A percentile compares a stretch with the other conserved stretches of the same genome.
Evolutionary conservation across 306 rosid species (phyloP).

Genomic region (Rosa rugosa): DNA sequence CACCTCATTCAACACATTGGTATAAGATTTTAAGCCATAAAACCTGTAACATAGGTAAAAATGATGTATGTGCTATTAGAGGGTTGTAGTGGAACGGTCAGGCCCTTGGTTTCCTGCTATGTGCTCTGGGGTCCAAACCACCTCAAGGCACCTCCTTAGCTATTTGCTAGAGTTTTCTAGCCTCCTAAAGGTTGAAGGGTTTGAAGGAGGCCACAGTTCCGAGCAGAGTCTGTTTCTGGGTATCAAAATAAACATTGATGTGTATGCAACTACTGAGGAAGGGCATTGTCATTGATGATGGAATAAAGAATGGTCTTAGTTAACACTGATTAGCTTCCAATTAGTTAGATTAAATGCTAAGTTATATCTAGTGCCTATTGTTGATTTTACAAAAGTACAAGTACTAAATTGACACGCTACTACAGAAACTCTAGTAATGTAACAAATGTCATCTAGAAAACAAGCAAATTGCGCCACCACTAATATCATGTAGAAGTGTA

Average conservation of each 20-base stretch:
- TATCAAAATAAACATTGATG: not conserved
- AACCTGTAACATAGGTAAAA: not conserved
- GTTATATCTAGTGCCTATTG: not conserved
- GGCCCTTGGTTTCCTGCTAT: not conserved
- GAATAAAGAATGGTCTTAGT: not conserved
- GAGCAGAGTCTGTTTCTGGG: not conserved
- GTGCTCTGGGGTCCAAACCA: not conserved
- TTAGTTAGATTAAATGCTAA: not conserved
- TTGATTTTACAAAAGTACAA: not conserved
- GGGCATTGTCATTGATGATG: no score
- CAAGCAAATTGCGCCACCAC: not conserved
- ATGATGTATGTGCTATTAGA: not conserved
- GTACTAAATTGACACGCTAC: not conserved
- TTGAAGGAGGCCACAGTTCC: not conserved
- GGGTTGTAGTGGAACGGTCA: not conserved
- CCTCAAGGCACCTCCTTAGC: not conserved
- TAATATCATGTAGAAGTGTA: not conserved
- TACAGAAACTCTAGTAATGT: not conserved
- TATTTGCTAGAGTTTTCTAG: not conserved
- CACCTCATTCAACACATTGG: not conserved
- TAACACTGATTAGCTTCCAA: not conserved
- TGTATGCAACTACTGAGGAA: not conserved
- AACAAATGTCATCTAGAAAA: not conserved
- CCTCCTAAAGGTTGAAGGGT: not conserved
- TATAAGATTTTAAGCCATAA: not conserved